A percentile compares a stretch with the other conserved stretches of the same genome.
Conservation (phyloP, 176 grass and related monocot species). For the Melocanna baccifera region DNA sequence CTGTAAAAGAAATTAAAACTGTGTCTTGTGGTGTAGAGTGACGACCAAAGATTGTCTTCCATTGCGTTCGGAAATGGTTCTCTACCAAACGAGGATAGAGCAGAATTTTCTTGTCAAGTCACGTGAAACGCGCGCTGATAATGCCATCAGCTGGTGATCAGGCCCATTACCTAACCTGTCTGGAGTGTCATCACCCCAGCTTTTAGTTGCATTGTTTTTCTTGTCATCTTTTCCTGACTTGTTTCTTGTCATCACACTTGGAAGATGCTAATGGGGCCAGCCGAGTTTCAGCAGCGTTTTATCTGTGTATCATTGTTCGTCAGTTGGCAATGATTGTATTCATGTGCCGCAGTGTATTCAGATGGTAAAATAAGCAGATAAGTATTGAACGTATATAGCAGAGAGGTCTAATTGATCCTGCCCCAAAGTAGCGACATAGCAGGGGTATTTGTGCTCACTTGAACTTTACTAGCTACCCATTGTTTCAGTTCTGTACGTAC, state of each 20-base stretch:
- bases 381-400: background rate
- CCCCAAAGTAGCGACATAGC: background rate
- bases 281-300: background rate
- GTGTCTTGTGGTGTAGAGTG: background rate
- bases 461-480: background rate
- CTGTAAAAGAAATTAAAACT: background rate
- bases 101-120: slow-evolving; percentile 21
- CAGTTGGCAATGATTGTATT: slow-evolving; percentile 11
- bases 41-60: background rate
- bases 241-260: background rate
- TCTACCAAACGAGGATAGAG: slow-evolving; percentile 29
- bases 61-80: slow-evolving; percentile 28
- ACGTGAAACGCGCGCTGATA: slow-evolving; percentile 35
- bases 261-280: background rate
- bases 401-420: background rate
- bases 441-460: background rate
- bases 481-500: background rate
- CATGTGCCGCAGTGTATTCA: background rate
- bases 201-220: background rate
- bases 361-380: background rate
- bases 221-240: background rate
- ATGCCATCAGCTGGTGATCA: background rate
- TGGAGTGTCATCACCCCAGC: background rate
- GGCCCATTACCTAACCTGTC: slow-evolving; percentile 14
- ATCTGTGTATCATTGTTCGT: background rate